Evolutionary conservation across 2,329 filamentous ascomycete genomes (phyloP), one percentile per base, ranked within the genome.

Genomic region (Zalaria sp.): DNA sequence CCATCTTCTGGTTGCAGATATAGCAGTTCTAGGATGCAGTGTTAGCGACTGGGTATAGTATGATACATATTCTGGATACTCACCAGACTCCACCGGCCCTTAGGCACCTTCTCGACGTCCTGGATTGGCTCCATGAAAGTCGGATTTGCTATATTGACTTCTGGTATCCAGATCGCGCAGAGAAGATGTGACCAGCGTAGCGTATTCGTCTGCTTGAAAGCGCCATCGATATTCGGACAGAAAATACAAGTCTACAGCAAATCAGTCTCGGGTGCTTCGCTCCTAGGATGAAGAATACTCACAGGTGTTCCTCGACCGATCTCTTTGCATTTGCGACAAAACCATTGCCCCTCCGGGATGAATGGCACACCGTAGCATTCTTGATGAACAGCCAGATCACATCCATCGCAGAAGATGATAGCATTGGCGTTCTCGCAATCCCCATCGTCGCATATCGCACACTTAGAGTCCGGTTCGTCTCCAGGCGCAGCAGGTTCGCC

Each of bases 381-480:
- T 61, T 98, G 91, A 61, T 98, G 91, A 6, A 98, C 91, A 3
- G 91, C 91, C 40, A 98, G 69, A 62, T 98, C 93, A 62, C 91
- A 98, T 3, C 91, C 91, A 58, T 98, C 91, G 59, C 91, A 98
- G 57, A 98, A 98, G 25, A 98, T 91, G 55, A 98, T 98, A 1
- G 91, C 91, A 57, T 98, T 98, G 25, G 91, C 93, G 60, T 98
- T 98, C 64, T 98, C 91, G 57, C 91, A 98, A 57, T 98, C 91
- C n/a, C 91, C 91, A 56, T 98, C 91, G 57, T 98, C 91, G 58
- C 91, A 98, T 44, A 98, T 93, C 25, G 86, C 88, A 58, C 91
- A 98, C 61, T 94, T 96, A 52, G 83, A 94, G 61, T 98, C 91
- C 52, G 91, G 88, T 61, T 96, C 89, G 63, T 96, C 91, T 18